phyloP scores from a whole-genome alignment of 768 basidiomycete genomes.

The Pisolithus marmoratus region DNA sequence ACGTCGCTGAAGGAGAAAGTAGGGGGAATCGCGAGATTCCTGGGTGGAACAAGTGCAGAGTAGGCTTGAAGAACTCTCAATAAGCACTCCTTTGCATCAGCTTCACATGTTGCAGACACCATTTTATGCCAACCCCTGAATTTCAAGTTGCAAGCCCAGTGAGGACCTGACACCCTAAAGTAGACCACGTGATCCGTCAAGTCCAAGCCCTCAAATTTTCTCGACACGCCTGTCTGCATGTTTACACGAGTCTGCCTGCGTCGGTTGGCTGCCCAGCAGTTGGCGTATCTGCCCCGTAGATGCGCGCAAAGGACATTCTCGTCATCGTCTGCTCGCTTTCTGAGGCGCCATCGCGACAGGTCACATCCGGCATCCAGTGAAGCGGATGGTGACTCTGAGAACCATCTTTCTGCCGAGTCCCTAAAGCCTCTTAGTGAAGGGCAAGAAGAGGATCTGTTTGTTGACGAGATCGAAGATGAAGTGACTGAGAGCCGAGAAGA shows the following conservation, averaged over 20 bases:
- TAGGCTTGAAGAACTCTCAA: conserved; percentile 44
- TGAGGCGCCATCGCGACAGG: conserved; percentile 7
- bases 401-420: neutral
- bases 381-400: neutral
- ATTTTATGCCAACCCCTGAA: too few relatives aligned
- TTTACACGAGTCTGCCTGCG: conserved; percentile 12
- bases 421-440: conserved; percentile 5
- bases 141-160: too few relatives aligned
- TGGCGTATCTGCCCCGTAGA: conserved; percentile 3
- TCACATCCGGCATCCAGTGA: neutral
- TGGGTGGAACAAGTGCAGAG: conserved; percentile 44
- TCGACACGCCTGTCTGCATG: conserved; percentile 16
- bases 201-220: conserved; percentile 15
- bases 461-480: conserved; percentile 6
- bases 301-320: conserved; percentile 16
- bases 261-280: neutral
- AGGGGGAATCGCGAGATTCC: conserved; percentile 36
- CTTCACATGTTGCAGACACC: neutral
- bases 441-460: conserved; percentile 12
- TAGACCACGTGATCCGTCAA: conserved; percentile 15
- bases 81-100: neutral
- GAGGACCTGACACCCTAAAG: too few relatives aligned
- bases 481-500: conserved; percentile 3
- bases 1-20: conserved; percentile 32
- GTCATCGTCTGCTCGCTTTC: conserved; percentile 9